Percentiles rank a stretch among this genome's conserved stretches.
Evolutionary conservation across 2,329 filamentous ascomycete species (phyloP).

Genomic region (Colletotrichum orbiculare): DNA sequence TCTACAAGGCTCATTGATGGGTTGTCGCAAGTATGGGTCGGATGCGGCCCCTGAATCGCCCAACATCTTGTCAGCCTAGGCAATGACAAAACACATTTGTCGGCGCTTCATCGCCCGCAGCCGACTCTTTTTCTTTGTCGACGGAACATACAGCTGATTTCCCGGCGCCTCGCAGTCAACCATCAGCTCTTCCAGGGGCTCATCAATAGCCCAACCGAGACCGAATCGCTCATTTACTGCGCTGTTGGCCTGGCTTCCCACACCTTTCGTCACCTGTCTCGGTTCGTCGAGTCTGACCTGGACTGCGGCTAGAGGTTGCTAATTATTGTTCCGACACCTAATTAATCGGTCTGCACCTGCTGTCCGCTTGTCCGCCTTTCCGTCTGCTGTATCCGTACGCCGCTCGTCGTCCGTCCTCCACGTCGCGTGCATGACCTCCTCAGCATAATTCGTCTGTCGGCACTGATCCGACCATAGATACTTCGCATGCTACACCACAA

Average conservation of each 20-base stretch:
- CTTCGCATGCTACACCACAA: constrained; percentile 7
- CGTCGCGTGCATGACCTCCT: constrained; percentile 17
- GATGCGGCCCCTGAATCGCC: background rate
- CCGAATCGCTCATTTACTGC: constrained; percentile 2
- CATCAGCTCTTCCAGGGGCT: too few relatives aligned
- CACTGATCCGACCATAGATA: constrained; percentile 10
- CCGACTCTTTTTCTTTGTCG: too few relatives aligned
- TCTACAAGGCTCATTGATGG: background rate
- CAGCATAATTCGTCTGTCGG: constrained; percentile 13
- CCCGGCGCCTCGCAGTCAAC: too few relatives aligned
- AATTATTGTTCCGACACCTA: constrained; percentile 20
- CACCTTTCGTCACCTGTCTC: constrained; percentile 28
- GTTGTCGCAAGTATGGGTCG: constrained; percentile 15
- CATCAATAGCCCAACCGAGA: background rate
- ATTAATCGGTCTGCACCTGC: constrained; percentile 6
- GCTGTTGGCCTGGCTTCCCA: constrained; percentile 14
- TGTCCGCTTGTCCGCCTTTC: background rate
- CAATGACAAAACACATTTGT: constrained; percentile 9
- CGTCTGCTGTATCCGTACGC: too few relatives aligned
- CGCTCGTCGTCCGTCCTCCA: background rate
- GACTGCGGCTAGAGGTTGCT: constrained; percentile 11
- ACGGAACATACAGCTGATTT: too few relatives aligned
- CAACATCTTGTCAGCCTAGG: constrained; percentile 10
- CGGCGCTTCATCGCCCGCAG: background rate
- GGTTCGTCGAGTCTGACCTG: constrained; percentile 17